phyloP scores from a whole-genome alignment of 768 basidiomycete genomes.

The Exidia glandulosa region DNA sequence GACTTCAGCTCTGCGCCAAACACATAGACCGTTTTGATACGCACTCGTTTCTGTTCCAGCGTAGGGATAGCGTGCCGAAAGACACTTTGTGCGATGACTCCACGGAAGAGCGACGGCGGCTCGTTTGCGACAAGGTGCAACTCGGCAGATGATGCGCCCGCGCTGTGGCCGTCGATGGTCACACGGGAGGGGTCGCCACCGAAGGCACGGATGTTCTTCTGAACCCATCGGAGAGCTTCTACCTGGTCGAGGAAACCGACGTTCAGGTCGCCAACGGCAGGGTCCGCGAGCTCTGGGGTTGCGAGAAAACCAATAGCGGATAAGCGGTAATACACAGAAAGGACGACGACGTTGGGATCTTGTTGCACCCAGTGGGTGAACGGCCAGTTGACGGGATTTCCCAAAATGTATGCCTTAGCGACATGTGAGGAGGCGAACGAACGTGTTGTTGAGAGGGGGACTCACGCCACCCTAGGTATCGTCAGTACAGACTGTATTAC shows the following conservation, averaged over 20 bases:
- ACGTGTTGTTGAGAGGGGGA: slow-evolving; percentile 3
- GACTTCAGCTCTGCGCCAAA: background rate
- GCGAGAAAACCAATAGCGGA: slow-evolving; percentile 54
- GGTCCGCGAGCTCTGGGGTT: slow-evolving; percentile 32
- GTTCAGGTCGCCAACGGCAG: slow-evolving; percentile 36
- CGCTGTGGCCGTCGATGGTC: slow-evolving; percentile 51
- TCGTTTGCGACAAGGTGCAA: slow-evolving; percentile 43
- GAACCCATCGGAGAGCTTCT: slow-evolving; percentile 29
- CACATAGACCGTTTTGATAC: slow-evolving; percentile 2
- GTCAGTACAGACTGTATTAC: background rate
- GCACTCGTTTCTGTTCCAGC: slow-evolving; percentile 43
- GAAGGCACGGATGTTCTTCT: slow-evolving; percentile 26
- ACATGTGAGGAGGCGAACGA: background rate
- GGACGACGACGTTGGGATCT: slow-evolving; percentile 46
- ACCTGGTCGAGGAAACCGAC: slow-evolving; percentile 44
- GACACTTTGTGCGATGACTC: slow-evolving; percentile 54
- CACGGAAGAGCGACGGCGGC: slow-evolving; percentile 32
- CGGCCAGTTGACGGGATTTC: slow-evolving; percentile 56
- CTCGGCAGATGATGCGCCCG: slow-evolving; percentile 40
- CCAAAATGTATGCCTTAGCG: slow-evolving; percentile 37
- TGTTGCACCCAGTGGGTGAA: slow-evolving; percentile 58
- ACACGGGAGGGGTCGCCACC: slow-evolving; percentile 29
- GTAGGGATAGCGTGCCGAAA: slow-evolving; percentile 40
- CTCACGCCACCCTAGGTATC: background rate
- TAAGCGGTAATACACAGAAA: slow-evolving; percentile 57